Percentiles rank a stretch among this genome's conserved stretches.
phyloP scores from a whole-genome alignment of 768 basidiomycete species.

The Leucocoprinus sp. region DNA sequence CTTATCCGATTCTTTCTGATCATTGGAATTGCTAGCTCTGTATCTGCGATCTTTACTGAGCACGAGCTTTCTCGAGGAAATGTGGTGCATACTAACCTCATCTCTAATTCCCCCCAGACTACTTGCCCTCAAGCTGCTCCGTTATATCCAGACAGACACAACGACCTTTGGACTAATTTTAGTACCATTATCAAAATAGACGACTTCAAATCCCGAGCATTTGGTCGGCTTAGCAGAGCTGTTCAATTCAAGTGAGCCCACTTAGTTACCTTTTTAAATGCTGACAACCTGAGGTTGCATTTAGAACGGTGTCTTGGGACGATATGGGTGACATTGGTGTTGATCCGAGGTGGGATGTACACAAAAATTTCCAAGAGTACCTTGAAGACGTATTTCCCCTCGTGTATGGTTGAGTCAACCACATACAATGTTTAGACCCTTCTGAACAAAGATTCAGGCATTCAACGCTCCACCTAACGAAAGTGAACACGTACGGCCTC shows the following conservation, averaged over 20 bases:
- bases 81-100: not conserved
- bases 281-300: not conserved
- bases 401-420: conserved; percentile 34
- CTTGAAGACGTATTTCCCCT: conserved; percentile 49
- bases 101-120: not conserved
- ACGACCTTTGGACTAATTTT: conserved; percentile 27
- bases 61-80: not conserved
- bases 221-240: conserved; percentile 42
- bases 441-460: conserved; percentile 32
- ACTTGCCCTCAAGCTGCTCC: conserved; percentile 29
- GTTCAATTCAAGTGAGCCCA: conserved; percentile 34
- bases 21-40: not conserved
- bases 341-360: conserved; percentile 49
- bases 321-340: conserved; percentile 37
- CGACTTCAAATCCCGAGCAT: conserved; percentile 31
- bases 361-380: conserved; percentile 47
- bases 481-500: conserved; percentile 73
- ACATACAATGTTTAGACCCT: not conserved
- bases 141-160: conserved; percentile 31
- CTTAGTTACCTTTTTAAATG: not conserved
- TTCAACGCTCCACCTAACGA: conserved; percentile 47
- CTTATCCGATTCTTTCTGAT: conserved; percentile 4
- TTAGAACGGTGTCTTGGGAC: conserved; percentile 47
- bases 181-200: conserved; percentile 24
- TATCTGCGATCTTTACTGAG: not conserved